phyloP scores from a whole-genome alignment of 2,329 filamentous ascomycete genomes.

The Diaporthe caulivora region DNA sequence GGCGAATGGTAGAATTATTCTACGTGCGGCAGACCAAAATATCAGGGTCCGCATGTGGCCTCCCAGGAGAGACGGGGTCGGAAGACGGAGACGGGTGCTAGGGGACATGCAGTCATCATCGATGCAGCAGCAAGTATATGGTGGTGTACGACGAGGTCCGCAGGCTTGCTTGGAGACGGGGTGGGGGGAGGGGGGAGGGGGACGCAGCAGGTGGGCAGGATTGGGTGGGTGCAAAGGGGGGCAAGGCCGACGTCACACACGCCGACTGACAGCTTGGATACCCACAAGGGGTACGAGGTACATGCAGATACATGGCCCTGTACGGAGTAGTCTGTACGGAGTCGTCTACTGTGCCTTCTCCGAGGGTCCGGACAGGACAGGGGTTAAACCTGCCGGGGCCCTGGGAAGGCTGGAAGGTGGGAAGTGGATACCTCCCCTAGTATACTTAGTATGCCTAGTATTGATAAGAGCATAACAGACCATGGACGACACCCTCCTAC shows the following conservation, averaged over 20 bases:
- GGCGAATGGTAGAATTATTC: slow-evolving; percentile 3
- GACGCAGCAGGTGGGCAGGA: slow-evolving; percentile 5
- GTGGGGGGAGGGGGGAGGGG: not conserved
- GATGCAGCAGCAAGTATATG: slow-evolving; percentile 27
- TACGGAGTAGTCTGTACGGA: too few species aligned
- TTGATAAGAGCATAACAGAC: too few species aligned
- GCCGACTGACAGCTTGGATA: slow-evolving; percentile 25
- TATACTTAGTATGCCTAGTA: too few species aligned
- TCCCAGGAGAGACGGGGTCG: slow-evolving; percentile 9
- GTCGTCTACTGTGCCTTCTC: not conserved
- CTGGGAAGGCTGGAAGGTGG: not conserved
- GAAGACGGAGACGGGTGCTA: slow-evolving; percentile 8
- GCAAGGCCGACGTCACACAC: slow-evolving; percentile 29
- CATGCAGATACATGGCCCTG: slow-evolving; percentile 9
- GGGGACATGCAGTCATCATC: slow-evolving; percentile 34
- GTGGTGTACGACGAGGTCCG: slow-evolving; percentile 17
- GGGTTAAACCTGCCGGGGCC: not conserved
- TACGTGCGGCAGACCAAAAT: not conserved
- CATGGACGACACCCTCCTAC: too few species aligned
- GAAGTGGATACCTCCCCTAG: not conserved
- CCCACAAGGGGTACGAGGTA: slow-evolving; percentile 19
- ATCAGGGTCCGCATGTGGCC: slow-evolving; percentile 11
- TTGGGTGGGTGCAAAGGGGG: not conserved
- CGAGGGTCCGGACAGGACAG: slow-evolving; percentile 17
- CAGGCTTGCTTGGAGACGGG: slow-evolving; percentile 5